These are phyloP conservation scores for Nitzschia sp. DNA, from an alignment of 108 stramenopile genomes.

Conservation along the genomic window DNA sequence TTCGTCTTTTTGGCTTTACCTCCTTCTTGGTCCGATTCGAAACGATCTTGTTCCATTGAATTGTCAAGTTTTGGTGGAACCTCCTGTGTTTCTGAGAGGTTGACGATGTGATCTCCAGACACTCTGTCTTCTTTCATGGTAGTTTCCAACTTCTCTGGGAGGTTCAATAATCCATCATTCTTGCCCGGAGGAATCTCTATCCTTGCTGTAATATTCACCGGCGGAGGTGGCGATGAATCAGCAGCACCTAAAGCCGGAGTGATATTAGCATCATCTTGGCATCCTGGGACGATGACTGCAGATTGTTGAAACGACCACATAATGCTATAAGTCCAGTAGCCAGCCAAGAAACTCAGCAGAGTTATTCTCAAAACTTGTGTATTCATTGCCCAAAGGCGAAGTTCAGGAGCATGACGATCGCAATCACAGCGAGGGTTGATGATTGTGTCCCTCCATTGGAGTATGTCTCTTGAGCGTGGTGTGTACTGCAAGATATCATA, in stretches of 20 bases:
- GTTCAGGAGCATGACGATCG: too few species aligned
- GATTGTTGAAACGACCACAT: slow-evolving; percentile 10
- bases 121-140: background rate
- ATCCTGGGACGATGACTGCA: background rate
- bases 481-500: too few species aligned
- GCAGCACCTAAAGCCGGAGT: background rate
- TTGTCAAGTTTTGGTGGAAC: background rate
- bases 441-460: too few species aligned
- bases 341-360: slow-evolving; percentile 6
- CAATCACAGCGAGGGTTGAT: too few species aligned
- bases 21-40: background rate
- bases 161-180: too few species aligned
- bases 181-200: too few species aligned
- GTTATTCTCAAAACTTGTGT: background rate
- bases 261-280: background rate
- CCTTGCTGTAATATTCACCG: background rate
- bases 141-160: background rate
- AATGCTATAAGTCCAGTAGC: slow-evolving; percentile 10
- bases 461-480: too few species aligned
- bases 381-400: background rate
- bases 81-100: background rate
- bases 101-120: background rate
- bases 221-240: background rate
- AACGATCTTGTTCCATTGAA: background rate
- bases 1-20: background rate